Evolutionary conservation across 106 monocot genomes (phyloP).

Genomic region (Triglochin maritima): DNA sequence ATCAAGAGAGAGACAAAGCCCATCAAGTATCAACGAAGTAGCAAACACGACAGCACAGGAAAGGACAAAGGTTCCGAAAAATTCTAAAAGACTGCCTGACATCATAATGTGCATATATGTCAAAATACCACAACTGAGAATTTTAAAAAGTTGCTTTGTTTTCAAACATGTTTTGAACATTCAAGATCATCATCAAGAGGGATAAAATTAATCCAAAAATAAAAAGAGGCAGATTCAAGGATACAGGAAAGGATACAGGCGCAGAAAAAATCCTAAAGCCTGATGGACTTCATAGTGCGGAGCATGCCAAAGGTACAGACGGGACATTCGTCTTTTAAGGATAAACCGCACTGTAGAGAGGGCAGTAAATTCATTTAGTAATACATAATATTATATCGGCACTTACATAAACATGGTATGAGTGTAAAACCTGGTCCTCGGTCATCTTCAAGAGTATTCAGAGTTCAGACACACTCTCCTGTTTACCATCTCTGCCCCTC

Average conservation of each 20-base stretch:
- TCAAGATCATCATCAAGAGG: too few species aligned
- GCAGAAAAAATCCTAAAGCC: slow-evolving; percentile 29
- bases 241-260: slow-evolving; percentile 90
- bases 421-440: not conserved
- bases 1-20: too few species aligned
- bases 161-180: too few species aligned
- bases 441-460: slow-evolving; percentile 3
- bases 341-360: too few species aligned
- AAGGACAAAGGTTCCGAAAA: too few species aligned
- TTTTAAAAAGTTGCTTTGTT: too few species aligned
- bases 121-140: too few species aligned
- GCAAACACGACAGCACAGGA: too few species aligned
- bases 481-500: not conserved
- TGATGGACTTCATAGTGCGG: slow-evolving; percentile 40
- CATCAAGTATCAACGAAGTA: too few species aligned
- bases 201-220: not conserved
- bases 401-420: slow-evolving; percentile 1
- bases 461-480: not conserved
- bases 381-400: not conserved
- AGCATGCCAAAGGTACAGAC: slow-evolving; percentile 21
- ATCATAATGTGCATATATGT: too few species aligned
- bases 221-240: slow-evolving; percentile 22
- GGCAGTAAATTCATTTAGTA: too few species aligned
- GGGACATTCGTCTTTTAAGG: not conserved
- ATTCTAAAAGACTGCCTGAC: too few species aligned